Evolutionary conservation across 805 yeast species (phyloP).

Genomic region (Torulaspora delbrueckii): DNA sequence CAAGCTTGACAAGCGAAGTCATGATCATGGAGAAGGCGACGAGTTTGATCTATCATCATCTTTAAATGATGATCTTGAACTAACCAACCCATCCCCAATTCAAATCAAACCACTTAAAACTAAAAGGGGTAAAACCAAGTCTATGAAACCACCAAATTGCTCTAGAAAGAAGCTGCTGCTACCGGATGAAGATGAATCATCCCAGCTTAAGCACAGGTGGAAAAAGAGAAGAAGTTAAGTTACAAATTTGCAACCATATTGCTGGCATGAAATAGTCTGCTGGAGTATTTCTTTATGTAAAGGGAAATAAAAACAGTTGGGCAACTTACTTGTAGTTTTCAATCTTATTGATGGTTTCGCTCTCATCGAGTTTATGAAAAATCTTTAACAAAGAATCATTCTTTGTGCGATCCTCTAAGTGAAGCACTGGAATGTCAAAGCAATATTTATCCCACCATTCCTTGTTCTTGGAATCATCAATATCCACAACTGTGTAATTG

Average conservation of each 20-base stretch:
- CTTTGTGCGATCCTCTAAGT: constrained; percentile 46
- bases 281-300: background rate
- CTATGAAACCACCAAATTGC: constrained; percentile 11
- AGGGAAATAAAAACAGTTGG: background rate
- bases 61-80: constrained; percentile 30
- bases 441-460: constrained; percentile 69
- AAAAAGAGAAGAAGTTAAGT: constrained; percentile 19
- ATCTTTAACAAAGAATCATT: constrained; percentile 50
- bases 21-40: constrained; percentile 15
- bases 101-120: constrained; percentile 17
- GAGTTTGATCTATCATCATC: constrained; percentile 34
- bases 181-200: constrained; percentile 29
- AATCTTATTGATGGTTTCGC: constrained; percentile 51
- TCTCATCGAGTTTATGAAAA: constrained; percentile 61
- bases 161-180: constrained; percentile 31
- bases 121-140: constrained; percentile 11
- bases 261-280: background rate
- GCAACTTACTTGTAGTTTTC: constrained; percentile 8
- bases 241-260: background rate
- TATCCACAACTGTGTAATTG: constrained; percentile 47
- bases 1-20: background rate
- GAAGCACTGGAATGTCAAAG: constrained; percentile 75
- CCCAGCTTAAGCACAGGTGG: constrained; percentile 14
- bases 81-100: constrained; percentile 33
- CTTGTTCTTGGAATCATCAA: constrained; percentile 52